Percentiles rank a stretch among this genome's conserved stretches.
Conservation (phyloP, 2,329 filamentous ascomycete species). For the Diaporthe humulicola region DNA sequence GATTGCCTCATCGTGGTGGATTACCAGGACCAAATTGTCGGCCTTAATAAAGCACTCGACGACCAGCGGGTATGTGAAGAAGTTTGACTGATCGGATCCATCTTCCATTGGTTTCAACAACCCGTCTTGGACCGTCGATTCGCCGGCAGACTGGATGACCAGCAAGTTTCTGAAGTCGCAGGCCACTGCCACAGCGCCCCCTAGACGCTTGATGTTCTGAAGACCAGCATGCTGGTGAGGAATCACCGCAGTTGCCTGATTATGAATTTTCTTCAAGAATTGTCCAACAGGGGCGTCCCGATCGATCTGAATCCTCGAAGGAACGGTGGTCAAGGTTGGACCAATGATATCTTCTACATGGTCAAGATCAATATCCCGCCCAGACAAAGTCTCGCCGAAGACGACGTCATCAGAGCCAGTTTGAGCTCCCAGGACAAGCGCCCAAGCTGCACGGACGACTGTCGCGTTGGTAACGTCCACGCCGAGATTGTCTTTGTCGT, state of each 20-base stretch:
- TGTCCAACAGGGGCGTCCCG: constrained; percentile 51
- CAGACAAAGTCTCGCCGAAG: constrained; percentile 33
- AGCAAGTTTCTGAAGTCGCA: constrained; percentile 16
- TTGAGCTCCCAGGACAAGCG: constrained; percentile 1
- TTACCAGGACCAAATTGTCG: not conserved
- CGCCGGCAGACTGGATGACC: constrained; percentile 2
- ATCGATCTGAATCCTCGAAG: constrained; percentile 56
- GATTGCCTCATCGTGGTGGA: not conserved
- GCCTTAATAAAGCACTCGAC: not conserved
- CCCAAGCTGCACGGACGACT: constrained; percentile 54
- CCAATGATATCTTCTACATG: constrained; percentile 24
- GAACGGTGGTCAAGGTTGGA: constrained; percentile 69
- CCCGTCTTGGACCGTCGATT: not conserved
- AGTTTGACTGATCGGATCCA: constrained; percentile 1
- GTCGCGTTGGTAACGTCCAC: constrained; percentile 42
- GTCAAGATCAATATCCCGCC: constrained; percentile 22
- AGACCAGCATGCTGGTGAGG: constrained; percentile 74
- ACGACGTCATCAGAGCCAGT: constrained; percentile 12
- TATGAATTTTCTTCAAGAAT: not conserved
- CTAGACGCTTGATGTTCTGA: constrained; percentile 69
- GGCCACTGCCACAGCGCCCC: not conserved
- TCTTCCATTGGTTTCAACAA: constrained; percentile 3
- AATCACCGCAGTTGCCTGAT: constrained; percentile 52
- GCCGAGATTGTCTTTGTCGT: not conserved
- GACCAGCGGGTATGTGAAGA: constrained; percentile 18